A percentile compares a stretch with the other conserved stretches of the same genome.
These are phyloP conservation scores for Dipsacomyces acuminosporus DNA, from an alignment of 371 early-diverging fungal genomes.

Conservation along the genomic window DNA sequence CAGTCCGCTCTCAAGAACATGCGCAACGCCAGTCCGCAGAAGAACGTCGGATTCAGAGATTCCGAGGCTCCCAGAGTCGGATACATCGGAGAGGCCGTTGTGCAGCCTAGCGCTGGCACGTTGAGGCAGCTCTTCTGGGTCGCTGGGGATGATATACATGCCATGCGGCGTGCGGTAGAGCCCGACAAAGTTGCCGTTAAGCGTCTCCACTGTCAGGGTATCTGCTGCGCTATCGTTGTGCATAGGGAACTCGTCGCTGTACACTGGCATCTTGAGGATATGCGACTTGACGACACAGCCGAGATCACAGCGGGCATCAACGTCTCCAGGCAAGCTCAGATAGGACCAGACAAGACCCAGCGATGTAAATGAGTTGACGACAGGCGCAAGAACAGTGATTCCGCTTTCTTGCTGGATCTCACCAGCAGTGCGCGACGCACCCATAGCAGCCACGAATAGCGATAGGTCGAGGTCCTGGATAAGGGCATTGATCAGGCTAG, in stretches of 20 bases:
- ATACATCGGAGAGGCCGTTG: constrained; percentile 6
- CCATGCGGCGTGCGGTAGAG: constrained; percentile 41
- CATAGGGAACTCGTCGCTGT: constrained; percentile 46
- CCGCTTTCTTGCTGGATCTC: constrained; percentile 34
- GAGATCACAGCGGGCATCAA: constrained; percentile 37
- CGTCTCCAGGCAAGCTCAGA: constrained; percentile 41
- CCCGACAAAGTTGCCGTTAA: constrained; percentile 44
- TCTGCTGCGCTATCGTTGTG: constrained; percentile 24
- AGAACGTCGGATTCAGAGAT: constrained; percentile 35
- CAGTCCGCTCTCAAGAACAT: constrained; percentile 36
- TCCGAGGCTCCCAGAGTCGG: constrained; percentile 17
- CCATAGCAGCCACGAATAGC: constrained; percentile 48
- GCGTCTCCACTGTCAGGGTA: constrained; percentile 27
- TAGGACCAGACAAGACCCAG: constrained; percentile 46
- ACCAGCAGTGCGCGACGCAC: constrained; percentile 43
- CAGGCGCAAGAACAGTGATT: constrained; percentile 42
- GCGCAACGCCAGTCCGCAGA: constrained; percentile 45
- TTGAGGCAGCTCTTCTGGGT: constrained; percentile 3
- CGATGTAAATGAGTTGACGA: constrained; percentile 29
- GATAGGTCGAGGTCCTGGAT: constrained; percentile 39
- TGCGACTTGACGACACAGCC: constrained; percentile 41
- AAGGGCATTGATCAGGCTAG: constrained; percentile 38
- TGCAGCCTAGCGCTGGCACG: not conserved
- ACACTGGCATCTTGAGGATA: constrained; percentile 31
- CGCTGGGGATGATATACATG: constrained; percentile 17